A percentile compares a stretch with the other conserved stretches of the same genome.
These are phyloP conservation scores for Fraxinus dipetala DNA, from an alignment of 305 asterid genomes.

Conservation along the genomic window DNA sequence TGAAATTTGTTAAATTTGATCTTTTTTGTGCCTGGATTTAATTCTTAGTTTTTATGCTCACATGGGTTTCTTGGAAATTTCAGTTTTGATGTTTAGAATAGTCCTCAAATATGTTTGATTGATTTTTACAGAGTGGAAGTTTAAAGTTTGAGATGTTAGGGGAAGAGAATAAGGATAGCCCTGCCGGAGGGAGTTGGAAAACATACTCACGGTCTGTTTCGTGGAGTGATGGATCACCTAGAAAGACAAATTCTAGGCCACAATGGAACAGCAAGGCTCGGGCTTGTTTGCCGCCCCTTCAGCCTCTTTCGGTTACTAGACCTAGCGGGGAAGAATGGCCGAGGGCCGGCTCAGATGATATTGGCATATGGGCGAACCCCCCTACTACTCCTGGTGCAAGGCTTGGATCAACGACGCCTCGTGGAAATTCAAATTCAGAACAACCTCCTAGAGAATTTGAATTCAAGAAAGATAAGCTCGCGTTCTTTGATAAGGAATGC, in stretches of 20 bases:
- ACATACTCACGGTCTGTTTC: conserved; percentile 74
- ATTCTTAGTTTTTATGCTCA: conserved; percentile 18
- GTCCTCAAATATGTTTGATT: conserved; percentile 28
- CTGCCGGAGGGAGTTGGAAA: conserved; percentile 51
- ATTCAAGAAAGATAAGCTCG: conserved; percentile 33
- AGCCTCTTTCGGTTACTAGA: conserved; percentile 70
- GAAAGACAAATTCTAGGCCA: conserved; percentile 56
- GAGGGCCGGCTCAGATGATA: conserved; percentile 83
- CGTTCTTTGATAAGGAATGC: conserved; percentile 84
- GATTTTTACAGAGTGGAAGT: conserved; percentile 41
- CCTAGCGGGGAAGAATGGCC: conserved; percentile 86
- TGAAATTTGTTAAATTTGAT: conserved; percentile 15
- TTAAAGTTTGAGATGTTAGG: conserved; percentile 49
- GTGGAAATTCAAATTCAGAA: conserved; percentile 38
- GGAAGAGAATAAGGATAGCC: conserved; percentile 62
- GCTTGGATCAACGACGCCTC: conserved; percentile 47
- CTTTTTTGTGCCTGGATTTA: background rate
- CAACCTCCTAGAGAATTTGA: background rate
- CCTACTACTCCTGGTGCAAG: conserved; percentile 71
- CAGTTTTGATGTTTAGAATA: conserved; percentile 33
- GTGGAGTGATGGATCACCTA: conserved; percentile 74
- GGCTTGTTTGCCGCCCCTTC: conserved; percentile 93
- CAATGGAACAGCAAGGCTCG: conserved; percentile 89
- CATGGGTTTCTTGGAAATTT: conserved; percentile 24
- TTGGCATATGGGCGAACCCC: conserved; percentile 81